A percentile compares a stretch with the other conserved stretches of the same genome.
Conservation (phyloP, 768 basidiomycete species). For the Steccherinum ochraceum region DNA sequence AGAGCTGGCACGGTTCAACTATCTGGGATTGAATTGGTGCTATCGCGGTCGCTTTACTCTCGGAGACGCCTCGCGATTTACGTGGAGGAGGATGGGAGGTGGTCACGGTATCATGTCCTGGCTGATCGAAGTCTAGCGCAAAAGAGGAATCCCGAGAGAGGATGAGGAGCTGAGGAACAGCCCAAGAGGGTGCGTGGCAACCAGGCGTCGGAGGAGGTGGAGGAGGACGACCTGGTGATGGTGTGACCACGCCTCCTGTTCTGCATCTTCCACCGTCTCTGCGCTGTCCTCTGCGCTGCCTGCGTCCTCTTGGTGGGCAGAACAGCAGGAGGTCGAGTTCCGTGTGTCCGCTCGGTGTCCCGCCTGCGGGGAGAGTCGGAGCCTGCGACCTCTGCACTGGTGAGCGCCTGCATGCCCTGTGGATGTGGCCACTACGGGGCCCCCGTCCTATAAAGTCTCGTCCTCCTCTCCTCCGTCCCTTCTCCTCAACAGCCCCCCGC, state of each 20-base stretch:
- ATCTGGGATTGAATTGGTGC: no score
- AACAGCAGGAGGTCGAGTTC: no score
- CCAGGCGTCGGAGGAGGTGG: background rate
- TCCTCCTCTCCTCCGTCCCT: slow-evolving; percentile 4
- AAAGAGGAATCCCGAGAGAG: no score
- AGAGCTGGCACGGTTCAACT: no score
- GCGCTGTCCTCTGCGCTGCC: no score
- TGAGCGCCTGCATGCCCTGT: slow-evolving; percentile 9
- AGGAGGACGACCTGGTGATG: background rate
- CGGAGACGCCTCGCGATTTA: no score
- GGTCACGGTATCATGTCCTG: no score
- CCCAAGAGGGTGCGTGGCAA: background rate
- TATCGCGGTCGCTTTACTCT: no score
- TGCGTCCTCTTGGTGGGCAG: no score
- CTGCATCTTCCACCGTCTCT: background rate
- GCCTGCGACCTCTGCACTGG: background rate
- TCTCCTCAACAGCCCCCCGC: slow-evolving; percentile 4
- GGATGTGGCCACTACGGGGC: slow-evolving; percentile 8
- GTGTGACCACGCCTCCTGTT: background rate
- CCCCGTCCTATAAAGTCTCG: slow-evolving; percentile 11
- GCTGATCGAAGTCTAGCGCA: no score
- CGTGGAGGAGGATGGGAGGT: no score
- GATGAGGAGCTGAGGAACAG: background rate
- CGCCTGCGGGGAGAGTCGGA: slow-evolving; percentile 17
- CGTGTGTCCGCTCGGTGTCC: slow-evolving; percentile 12